phyloP scores from a whole-genome alignment of 495 filamentous ascomycete genomes.

The Chaetomium cochliodes region DNA sequence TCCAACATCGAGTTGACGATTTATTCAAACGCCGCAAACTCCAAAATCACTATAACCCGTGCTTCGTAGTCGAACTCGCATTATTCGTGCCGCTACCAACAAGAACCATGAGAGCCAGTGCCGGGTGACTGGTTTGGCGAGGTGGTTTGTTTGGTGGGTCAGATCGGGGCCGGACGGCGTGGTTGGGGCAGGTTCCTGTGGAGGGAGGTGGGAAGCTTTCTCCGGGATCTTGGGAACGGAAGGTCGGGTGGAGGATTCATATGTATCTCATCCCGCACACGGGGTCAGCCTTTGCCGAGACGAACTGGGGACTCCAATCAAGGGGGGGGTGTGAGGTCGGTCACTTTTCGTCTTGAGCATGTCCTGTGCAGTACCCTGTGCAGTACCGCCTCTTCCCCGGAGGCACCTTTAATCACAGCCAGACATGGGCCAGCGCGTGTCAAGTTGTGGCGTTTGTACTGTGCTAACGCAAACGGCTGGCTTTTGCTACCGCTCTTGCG shows the following conservation, averaged over 20 bases:
- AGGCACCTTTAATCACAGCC: constrained; percentile 10
- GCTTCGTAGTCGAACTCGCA: constrained; percentile 27
- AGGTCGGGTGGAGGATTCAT: constrained; percentile 34
- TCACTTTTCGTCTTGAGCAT: constrained; percentile 6
- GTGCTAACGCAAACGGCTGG: constrained; percentile 13
- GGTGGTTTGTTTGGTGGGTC: constrained; percentile 6
- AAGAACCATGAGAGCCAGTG: neutral
- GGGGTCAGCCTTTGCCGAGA: constrained; percentile 24
- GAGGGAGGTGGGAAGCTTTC: constrained; percentile 23
- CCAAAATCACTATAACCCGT: constrained; percentile 17
- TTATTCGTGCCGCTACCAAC: constrained; percentile 23
- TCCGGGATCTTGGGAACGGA: constrained; percentile 30
- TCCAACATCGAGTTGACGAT: constrained; percentile 10
- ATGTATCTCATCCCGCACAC: constrained; percentile 25
- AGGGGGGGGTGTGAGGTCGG: neutral
- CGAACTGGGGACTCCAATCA: constrained; percentile 10
- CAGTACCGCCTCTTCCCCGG: neutral
- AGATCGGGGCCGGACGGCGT: constrained; percentile 18
- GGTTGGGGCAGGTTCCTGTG: constrained; percentile 17
- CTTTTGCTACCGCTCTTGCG: too few relatives aligned
- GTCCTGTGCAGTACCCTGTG: too few relatives aligned
- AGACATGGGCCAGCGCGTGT: constrained; percentile 13
- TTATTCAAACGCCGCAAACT: constrained; percentile 22
- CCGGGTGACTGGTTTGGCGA: constrained; percentile 5
- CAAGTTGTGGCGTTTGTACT: constrained; percentile 2